Base-by-base conservation (phyloP, 805 yeast species). In the Wickerhamomyces ciferrii region DNA sequence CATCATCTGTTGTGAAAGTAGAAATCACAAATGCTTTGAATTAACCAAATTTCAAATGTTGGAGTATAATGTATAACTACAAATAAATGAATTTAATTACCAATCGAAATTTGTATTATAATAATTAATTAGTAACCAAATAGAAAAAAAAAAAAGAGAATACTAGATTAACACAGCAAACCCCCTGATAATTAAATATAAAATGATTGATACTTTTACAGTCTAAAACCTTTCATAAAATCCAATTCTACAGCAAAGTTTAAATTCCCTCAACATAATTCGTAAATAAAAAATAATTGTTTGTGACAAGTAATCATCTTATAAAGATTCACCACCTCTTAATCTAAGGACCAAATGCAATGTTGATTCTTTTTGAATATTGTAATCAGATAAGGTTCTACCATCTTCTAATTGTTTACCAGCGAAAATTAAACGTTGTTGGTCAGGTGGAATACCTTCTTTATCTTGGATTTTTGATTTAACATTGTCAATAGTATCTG, bases 351-450 rank as follows among this genome's bases (percentile, higher is more conserved):
- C 88, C 70, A 83, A 75, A 65, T 83, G 88, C 11, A 81, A 62
- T 23, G 87, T 81, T 18, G 87, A 81, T 58, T 81, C 87, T 65
- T 81, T 81, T 66, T 81, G 87, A 51, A 81, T 81, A 71, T 81
- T 81, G 78, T 81, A 81, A 61, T 81, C 87, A 31, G 86, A 80
- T 37, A 81, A 61, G 10, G 87, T 81, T 75, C 86, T 78, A 43
- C 86, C 87, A 46, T 81, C 86, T 65, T 81, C 87, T 54, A 81
- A 68, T 65, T 81, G 87, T 62, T 81, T 81, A 77, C 86, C 87
- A 35, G 87, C 87, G 50, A 81, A 81, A 51, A 81, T 81, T 54
- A 81, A 69, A 71, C 87, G 74, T 59, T 81, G 87, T 63, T 81
- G 86, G 64, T 81, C 86, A 45, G 86, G 85, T 53, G 86, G 86